Evolutionary conservation across 805 yeast species (phyloP), one percentile per base, ranked within the genome.

Genomic region (Zygoascus tannicola): DNA sequence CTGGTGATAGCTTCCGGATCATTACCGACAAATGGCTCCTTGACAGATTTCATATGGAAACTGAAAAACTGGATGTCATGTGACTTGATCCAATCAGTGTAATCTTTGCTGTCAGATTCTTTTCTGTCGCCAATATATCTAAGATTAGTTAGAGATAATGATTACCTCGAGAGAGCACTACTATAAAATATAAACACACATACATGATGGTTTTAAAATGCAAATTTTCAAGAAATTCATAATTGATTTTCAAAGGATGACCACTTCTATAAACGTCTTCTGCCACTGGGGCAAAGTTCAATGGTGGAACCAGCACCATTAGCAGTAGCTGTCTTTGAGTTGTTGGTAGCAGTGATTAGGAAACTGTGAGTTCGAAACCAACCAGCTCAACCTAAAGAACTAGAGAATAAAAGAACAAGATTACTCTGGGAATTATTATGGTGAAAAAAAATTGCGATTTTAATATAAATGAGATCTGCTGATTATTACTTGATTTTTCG

Each of bases 211-310:
- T 87, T 53, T 76, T 77, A 47, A 90, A 63, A 28, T 77, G 69
- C 40, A 92, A 64, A 22, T 78, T 80, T 52, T 74, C 73, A 19
- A 90, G 69, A 53, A 85, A 92, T n/a, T 81, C 76, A 56, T 78
- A 85, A 64, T 87, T 90, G 50, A 79, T 74, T 0, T 85, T 83
- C 68, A 86, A 84, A 1, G 98, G 98, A 57, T 88, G 94, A 1
- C 98, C 98, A 1, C 94, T 81, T 16, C 98, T 67, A 60, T 88
- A 90, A 10, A 90, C 76, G 4, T 84, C 80, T 45, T 85, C 87
- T 47, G 85, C 95, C 2, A 92, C 95, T 19, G 85, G 75, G 0
- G 94, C 76, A 56, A 90, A 90, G 62, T 86, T 88, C 52, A 92
- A 70, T 0, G 98, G 98, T 3, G 98, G 98, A 1, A 88, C 94